Evolutionary conservation across 2,329 filamentous ascomycete species (phyloP).

Genomic region (Saccharata proteae): DNA sequence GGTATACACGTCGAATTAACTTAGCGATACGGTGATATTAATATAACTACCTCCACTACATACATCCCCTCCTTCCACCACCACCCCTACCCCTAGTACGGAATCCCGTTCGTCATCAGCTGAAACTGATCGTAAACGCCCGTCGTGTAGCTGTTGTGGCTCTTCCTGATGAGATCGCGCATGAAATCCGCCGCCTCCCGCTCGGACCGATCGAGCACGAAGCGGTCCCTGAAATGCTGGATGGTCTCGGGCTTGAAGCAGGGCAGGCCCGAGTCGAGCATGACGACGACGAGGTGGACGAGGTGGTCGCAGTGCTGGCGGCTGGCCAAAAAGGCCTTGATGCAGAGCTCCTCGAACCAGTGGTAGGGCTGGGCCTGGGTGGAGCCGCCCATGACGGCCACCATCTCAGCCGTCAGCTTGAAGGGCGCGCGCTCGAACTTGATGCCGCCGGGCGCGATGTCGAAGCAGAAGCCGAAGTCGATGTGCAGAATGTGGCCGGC

Average conservation of each 20-base stretch:
- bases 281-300: conserved; percentile 77
- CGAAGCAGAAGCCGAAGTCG: conserved; percentile 98
- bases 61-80: neutral
- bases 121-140: conserved; percentile 98
- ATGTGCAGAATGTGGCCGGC: conserved; percentile 96
- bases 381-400: conserved; percentile 90
- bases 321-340: conserved; percentile 87
- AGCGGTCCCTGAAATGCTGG: conserved; percentile 80
- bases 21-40: too few species aligned
- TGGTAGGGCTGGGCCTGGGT: conserved; percentile 78
- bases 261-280: conserved; percentile 91
- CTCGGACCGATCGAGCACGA: conserved; percentile 85
- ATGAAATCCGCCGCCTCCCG: conserved; percentile 92
- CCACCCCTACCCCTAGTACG: conserved; percentile 48
- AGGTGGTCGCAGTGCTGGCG: conserved; percentile 82
- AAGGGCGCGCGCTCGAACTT: conserved; percentile 97
- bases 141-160: conserved; percentile 80
- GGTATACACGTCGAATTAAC: too few species aligned
- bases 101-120: conserved; percentile 91
- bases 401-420: conserved; percentile 95
- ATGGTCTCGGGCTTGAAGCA: conserved; percentile 98
- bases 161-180: conserved; percentile 78
- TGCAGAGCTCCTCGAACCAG: conserved; percentile 91
- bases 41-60: too few species aligned
- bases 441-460: conserved; percentile 92